A percentile compares a stretch with the other conserved stretches of the same genome.
Evolutionary conservation across 2,329 filamentous ascomycete genomes (phyloP).

Genomic region (Ophiocordyceps camponoti-rufipedis): DNA sequence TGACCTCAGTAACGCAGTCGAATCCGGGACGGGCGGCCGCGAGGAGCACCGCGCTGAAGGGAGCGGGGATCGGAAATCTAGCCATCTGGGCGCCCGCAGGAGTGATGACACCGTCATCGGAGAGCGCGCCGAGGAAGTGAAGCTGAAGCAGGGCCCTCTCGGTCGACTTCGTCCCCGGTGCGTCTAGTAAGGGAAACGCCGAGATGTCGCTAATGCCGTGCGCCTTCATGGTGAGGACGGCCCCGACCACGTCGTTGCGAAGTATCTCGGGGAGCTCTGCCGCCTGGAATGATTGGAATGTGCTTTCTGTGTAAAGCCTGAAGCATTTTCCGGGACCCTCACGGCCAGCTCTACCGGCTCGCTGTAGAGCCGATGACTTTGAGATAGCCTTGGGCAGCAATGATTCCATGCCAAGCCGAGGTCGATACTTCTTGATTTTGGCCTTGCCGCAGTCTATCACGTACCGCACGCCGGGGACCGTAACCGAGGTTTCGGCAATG

Average conservation of each 20-base stretch:
- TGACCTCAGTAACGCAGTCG: constrained; percentile 61
- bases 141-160: constrained; percentile 71
- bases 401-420: constrained; percentile 73
- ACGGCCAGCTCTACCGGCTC: constrained; percentile 80
- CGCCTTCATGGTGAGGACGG: constrained; percentile 85
- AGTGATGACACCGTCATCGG: constrained; percentile 56
- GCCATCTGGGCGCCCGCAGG: constrained; percentile 59
- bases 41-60: constrained; percentile 65
- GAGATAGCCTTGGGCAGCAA: constrained; percentile 82
- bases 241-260: constrained; percentile 71
- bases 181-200: constrained; percentile 70
- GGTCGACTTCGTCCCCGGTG: constrained; percentile 58
- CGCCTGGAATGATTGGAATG: constrained; percentile 51
- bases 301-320: constrained; percentile 67
- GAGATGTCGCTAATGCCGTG: constrained; percentile 69
- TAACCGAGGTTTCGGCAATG: constrained; percentile 97
- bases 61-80: constrained; percentile 63
- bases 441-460: constrained; percentile 89
- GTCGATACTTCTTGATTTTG: constrained; percentile 83
- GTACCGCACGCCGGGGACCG: constrained; percentile 78
- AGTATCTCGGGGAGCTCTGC: constrained; percentile 77
- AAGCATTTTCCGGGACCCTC: constrained; percentile 84
- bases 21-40: constrained; percentile 53
- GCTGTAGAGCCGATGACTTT: constrained; percentile 80
- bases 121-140: constrained; percentile 58